Evolutionary conservation across 192 early-diverging fungal species (phyloP), one percentile per base, ranked within the genome.

Genomic region (Geranomyces michiganensis): DNA sequence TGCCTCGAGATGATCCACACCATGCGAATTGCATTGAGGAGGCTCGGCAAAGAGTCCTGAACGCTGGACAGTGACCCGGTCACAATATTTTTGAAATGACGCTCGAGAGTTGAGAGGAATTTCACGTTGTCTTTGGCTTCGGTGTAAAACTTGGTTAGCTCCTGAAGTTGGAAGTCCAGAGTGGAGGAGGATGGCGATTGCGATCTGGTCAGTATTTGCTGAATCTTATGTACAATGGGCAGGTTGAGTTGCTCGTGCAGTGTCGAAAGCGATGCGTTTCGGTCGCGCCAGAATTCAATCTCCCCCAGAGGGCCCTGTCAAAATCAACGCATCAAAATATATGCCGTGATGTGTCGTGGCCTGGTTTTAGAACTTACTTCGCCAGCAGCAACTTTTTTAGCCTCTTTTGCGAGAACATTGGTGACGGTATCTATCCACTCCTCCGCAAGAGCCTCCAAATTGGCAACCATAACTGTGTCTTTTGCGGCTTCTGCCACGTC

Each of bases 1-100:
- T 88, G 87, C 19, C 87, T 67, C 12, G 87, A 88, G 62, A 88
- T 88, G 62, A 88, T 88, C 87, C 87, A 88, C 14, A 88, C 87
- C 87, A 88, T 88, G 7, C 87, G 74, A 45, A 88, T 85, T 0
- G 87, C 82, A 62, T 88, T 88, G 71, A 88, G 76, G 15, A 88
- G 72, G 5, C 76, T 79, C 32, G 83, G 80, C 8, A 88, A 72
- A 0, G 87, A 85, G 67, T 88, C 87, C 71, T 79, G 76, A 1
- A 88, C 83, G 45, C 80, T 82, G 24, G 48, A 58, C 19, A 88
- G 75, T 30, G 80, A 81, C 21, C 83, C 87, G 7, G 76, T 79
- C 21, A 84, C 73, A 43, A 88, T 84, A 55, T 84, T 85, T 69
- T 88, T 88, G 64, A 88, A 88, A 46, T 87, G 87, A 13, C 87